Conservation (phyloP, 2,329 filamentous ascomycete genomes). For the Stenocarpella maydis region DNA sequence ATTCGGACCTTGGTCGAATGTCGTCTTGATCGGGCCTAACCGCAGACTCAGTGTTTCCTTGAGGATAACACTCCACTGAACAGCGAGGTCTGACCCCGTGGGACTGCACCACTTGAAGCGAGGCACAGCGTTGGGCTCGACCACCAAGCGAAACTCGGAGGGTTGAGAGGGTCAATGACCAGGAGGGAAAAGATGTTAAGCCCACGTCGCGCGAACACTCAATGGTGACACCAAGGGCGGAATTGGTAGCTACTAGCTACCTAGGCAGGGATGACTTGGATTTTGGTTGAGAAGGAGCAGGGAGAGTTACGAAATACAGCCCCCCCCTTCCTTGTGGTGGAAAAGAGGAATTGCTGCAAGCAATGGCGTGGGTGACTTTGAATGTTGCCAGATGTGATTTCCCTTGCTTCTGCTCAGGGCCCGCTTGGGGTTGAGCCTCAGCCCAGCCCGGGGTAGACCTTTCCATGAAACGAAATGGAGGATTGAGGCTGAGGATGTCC, state of each 20-base stretch:
- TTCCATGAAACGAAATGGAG: background rate
- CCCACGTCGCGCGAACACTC: background rate
- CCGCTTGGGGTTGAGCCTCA: background rate
- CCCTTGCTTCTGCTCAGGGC: no score
- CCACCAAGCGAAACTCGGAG: background rate
- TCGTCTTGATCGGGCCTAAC: background rate
- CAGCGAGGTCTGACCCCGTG: background rate
- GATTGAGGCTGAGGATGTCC: background rate
- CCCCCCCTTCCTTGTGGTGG: accelerated
- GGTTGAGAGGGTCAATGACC: background rate
- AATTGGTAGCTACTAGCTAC: background rate
- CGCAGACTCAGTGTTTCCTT: background rate
- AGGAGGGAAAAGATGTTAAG: no score
- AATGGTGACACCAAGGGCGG: background rate
- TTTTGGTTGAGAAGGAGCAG: background rate
- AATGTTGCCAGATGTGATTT: no score
- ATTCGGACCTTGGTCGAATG: background rate
- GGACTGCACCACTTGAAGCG: no score
- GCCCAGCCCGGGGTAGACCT: background rate
- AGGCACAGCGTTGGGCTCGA: background rate
- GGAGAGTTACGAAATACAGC: background rate
- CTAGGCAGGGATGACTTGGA: background rate
- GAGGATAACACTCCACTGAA: background rate
- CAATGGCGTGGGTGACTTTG: background rate
- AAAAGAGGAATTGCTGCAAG: background rate